Conservation (phyloP, 345 rosid species). For the Populus simonii region DNA sequence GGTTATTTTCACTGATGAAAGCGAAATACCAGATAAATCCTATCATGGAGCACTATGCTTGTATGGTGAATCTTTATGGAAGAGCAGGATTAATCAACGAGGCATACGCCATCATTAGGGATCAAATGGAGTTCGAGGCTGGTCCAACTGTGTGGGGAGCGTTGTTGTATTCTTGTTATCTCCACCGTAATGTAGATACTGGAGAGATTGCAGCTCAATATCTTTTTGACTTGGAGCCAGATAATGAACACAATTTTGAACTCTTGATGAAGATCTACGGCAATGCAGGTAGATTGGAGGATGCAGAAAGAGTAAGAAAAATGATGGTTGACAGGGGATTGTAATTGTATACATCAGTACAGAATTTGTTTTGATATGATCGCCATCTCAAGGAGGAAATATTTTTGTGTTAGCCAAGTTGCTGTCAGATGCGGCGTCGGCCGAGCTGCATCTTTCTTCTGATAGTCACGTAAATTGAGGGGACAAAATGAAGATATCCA, state of each 20-base stretch:
- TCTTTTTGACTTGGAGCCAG: slow-evolving; percentile 80
- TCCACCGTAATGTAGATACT: slow-evolving; percentile 55
- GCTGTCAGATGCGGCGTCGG: neutral
- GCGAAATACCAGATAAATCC: slow-evolving; percentile 46
- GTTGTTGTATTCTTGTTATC: slow-evolving; percentile 62
- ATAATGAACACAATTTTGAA: slow-evolving; percentile 70
- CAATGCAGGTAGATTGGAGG: slow-evolving; percentile 24
- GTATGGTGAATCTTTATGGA: slow-evolving; percentile 80
- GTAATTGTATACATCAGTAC: slow-evolving; percentile 6
- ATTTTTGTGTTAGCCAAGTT: neutral
- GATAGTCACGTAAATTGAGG: neutral
- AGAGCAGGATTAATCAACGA: slow-evolving; percentile 59
- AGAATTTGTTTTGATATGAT: neutral
- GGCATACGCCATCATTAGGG: slow-evolving; percentile 54
- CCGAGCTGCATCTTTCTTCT: neutral
- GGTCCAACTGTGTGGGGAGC: slow-evolving; percentile 93
- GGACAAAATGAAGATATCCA: neutral
- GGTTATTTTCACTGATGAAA: slow-evolving; percentile 50
- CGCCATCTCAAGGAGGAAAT: neutral
- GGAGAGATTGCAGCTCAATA: slow-evolving; percentile 66
- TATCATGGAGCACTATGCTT: slow-evolving; percentile 71
- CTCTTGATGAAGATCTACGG: slow-evolving; percentile 65
- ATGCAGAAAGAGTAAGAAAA: slow-evolving; percentile 49
- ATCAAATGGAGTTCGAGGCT: slow-evolving; percentile 62
- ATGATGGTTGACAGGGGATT: slow-evolving; percentile 74